Evolutionary conservation across 164 flowering plant genomes (phyloP), one percentile per base, ranked within the genome.

Genomic region (Magnolia officinalis): DNA sequence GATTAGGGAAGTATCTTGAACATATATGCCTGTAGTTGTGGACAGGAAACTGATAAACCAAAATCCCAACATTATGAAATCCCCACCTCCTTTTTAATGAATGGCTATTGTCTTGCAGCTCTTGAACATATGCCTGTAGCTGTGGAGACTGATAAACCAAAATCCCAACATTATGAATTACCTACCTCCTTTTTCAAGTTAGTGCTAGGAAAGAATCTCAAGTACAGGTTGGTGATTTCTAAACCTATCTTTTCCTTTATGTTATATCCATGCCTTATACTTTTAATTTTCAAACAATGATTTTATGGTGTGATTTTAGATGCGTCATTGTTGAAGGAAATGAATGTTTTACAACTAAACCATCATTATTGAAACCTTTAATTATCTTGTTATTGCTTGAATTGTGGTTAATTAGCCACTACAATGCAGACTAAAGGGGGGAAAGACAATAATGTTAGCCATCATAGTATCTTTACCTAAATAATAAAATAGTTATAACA

Each of bases 141-240:
- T 31, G 86, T 92, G 82, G 77, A 87, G 83, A 95, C 97, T 2
- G 97, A 91, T 10, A 75, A 77, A 70, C 83, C 97, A 16, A 95
- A 91, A 76, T 31, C 81, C 63, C 98, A 95, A 72, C 98, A 92
- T 77, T 95, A 95, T 80, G 97, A 92, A 75, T 73, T 95, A 2
- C 98, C 97, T 7, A 95, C 97, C 14, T 89, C 93, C 71, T 95
- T 95, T 87, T 95, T 95, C 88, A 90, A 93, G 83, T 75, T 93
- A 74, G 94, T 95, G 37, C 92, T 95, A 7, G 98, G 98, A 21
- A 80, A 90, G 81, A 82, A 93, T 83, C 83, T 92, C 71, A 95
- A 95, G 80, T 95, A 95, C 87, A 95, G 97, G 98, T 92, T 69
- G 72, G 31, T 59, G 63, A 69, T 23, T 69, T 55, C 61, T 55